These are phyloP conservation scores for Kalmusia sp. DNA, from an alignment of 2,329 filamentous ascomycete genomes.

Conservation along the genomic window DNA sequence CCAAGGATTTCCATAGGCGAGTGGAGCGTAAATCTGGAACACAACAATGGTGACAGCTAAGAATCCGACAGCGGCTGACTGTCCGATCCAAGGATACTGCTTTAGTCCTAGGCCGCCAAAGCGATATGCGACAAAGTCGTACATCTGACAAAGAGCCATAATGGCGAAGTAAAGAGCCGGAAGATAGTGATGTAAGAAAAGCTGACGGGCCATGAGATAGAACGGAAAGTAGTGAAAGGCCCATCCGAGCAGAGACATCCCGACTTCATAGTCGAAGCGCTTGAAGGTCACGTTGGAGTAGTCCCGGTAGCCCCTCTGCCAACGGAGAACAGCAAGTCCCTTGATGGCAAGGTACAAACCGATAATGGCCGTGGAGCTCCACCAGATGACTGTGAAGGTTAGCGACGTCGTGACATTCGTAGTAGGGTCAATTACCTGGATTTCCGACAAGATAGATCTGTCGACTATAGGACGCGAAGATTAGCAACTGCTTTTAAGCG, in stretches of 20 bases:
- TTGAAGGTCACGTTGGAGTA: conserved; percentile 85
- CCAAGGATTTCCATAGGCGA: conserved; percentile 94
- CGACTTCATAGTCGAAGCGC: conserved; percentile 97
- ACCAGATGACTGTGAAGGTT: conserved; percentile 79
- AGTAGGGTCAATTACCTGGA: conserved; percentile 19
- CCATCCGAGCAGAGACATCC: conserved; percentile 89
- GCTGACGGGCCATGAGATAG: conserved; percentile 95
- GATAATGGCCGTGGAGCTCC: conserved; percentile 81
- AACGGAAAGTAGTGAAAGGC: conserved; percentile 99
- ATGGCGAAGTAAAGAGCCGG: conserved; percentile 95
- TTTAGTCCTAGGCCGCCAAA: conserved; percentile 72
- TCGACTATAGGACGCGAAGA: too few relatives aligned
- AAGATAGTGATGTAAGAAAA: conserved; percentile 99
- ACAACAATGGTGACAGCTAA: conserved; percentile 75
- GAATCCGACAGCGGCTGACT: conserved; percentile 75
- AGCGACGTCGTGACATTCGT: not conserved
- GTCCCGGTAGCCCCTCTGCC: conserved; percentile 92
- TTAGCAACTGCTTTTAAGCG: too few relatives aligned
- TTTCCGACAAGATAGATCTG: conserved; percentile 98
- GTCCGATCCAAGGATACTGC: conserved; percentile 76
- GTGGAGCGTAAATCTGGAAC: conserved; percentile 85
- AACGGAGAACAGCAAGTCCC: conserved; percentile 83
- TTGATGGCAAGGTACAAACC: conserved; percentile 83
- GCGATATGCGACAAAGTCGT: conserved; percentile 82
- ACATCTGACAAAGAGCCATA: conserved; percentile 85